phyloP scores from a whole-genome alignment of 2,329 filamentous ascomycete species.

The Aspergillus quadricinctus region DNA sequence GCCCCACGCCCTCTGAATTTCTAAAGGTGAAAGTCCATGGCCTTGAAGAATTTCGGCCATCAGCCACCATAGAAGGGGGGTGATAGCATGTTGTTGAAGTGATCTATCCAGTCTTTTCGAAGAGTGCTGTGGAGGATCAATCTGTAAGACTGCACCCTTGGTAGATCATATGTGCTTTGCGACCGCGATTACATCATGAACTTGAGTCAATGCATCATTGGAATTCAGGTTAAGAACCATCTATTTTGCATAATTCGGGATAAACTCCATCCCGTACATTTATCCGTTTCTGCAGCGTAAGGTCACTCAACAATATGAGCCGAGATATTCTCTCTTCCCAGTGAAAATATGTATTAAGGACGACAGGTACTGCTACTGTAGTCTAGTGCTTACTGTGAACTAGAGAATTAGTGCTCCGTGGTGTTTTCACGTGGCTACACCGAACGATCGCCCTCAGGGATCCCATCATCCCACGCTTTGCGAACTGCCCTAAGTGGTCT shows the following conservation, averaged over 20 bases:
- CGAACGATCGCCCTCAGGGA: constrained; percentile 22
- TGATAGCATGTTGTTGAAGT: constrained; percentile 11
- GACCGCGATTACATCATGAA: constrained; percentile 10
- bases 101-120: not conserved
- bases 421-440: constrained; percentile 19
- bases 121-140: not conserved
- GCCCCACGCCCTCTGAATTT: too few relatives aligned
- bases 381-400: too few relatives aligned
- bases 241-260: not conserved
- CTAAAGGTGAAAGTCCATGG: constrained; percentile 11
- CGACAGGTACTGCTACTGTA: too few relatives aligned
- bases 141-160: too few relatives aligned
- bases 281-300: not conserved
- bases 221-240: too few relatives aligned
- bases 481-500: constrained; percentile 14
- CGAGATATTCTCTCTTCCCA: not conserved
- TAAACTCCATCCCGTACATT: not conserved
- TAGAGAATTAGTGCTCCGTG: not conserved
- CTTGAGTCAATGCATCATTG: constrained; percentile 10
- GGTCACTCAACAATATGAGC: not conserved
- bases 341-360: not conserved
- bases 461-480: constrained; percentile 17
- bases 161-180: not conserved
- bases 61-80: not conserved
- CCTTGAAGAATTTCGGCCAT: constrained; percentile 1